A percentile compares a stretch with the other conserved stretches of the same genome.
Evolutionary conservation across 2,329 filamentous ascomycete genomes (phyloP).

Genomic region (Alternaria consortialis): DNA sequence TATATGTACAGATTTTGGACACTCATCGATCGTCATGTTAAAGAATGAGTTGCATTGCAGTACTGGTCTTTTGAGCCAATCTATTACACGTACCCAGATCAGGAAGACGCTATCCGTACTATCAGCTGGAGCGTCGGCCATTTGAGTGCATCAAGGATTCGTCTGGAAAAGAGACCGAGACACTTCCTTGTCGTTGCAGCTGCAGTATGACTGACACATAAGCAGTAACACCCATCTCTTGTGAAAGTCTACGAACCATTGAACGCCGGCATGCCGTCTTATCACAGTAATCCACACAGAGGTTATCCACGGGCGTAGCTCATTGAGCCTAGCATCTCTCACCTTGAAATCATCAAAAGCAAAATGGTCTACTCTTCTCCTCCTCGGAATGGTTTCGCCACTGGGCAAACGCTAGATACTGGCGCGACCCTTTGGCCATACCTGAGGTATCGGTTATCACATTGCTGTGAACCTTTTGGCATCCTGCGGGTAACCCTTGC

Average conservation of each 20-base stretch:
- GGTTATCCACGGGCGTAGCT: not conserved
- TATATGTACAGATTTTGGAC: not conserved
- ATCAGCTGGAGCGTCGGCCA: not conserved
- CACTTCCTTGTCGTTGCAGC: too few relatives aligned
- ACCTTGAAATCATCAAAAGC: not conserved
- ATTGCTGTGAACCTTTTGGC: not conserved
- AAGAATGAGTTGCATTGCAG: not conserved
- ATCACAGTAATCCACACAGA: not conserved
- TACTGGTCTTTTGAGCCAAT: not conserved
- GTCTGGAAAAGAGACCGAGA: too few relatives aligned
- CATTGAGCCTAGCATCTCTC: not conserved
- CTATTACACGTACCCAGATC: not conserved
- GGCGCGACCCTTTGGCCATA: not conserved
- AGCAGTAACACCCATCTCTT: not conserved
- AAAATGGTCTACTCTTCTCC: not conserved
- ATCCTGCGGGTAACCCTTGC: not conserved
- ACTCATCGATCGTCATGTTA: not conserved
- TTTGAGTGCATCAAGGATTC: not conserved
- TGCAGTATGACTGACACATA: not conserved
- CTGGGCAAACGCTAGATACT: not conserved
- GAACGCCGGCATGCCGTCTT: not conserved
- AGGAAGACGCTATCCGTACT: not conserved
- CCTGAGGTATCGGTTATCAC: too few relatives aligned
- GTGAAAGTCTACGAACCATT: not conserved
- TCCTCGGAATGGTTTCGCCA: not conserved